A percentile compares a stretch with the other conserved stretches of the same genome.
Evolutionary conservation across 1,284 basidiomycete species (phyloP).

Genomic region (Apiotrichum veenhuisii): DNA sequence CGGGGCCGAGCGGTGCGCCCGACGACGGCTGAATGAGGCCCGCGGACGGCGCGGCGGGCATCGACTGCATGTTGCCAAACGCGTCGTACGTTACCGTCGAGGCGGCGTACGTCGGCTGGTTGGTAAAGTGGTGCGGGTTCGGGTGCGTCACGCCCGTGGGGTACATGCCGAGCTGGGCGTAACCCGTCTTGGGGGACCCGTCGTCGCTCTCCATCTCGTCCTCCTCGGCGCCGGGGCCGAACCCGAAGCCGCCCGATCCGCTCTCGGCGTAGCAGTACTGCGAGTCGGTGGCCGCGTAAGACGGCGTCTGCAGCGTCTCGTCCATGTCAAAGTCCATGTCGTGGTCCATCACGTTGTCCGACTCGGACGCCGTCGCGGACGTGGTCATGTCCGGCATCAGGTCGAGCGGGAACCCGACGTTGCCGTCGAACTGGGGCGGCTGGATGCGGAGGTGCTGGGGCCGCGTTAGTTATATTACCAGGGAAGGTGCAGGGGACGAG

Average conservation of each 20-base stretch:
- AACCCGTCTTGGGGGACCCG: slow-evolving; percentile 3
- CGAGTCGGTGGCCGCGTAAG: neutral
- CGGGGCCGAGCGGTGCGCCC: slow-evolving; percentile 20
- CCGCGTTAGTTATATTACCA: neutral
- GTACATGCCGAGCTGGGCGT: slow-evolving; percentile 12
- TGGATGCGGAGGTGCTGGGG: slow-evolving; percentile 16
- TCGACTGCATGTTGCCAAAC: no score
- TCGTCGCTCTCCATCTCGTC: slow-evolving; percentile 34
- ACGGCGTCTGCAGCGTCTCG: slow-evolving; percentile 7
- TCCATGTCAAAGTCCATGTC: slow-evolving; percentile 35
- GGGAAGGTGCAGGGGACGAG: neutral
- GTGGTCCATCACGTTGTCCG: slow-evolving; percentile 33
- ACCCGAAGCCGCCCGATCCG: slow-evolving; percentile 43
- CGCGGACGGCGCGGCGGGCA: neutral
- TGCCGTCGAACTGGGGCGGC: slow-evolving; percentile 9
- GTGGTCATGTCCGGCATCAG: slow-evolving; percentile 31
- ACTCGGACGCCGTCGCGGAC: slow-evolving; percentile 15
- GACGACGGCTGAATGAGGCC: slow-evolving; percentile 42
- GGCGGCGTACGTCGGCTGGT: no score
- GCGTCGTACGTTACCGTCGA: neutral
- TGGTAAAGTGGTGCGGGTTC: no score
- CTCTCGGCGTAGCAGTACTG: slow-evolving; percentile 26
- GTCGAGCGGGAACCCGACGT: slow-evolving; percentile 29
- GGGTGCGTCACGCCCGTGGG: neutral
- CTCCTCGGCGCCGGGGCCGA: slow-evolving; percentile 46